Evolutionary conservation across 257 asterid species (phyloP).

Genomic region (Jacaranda copaia): DNA sequence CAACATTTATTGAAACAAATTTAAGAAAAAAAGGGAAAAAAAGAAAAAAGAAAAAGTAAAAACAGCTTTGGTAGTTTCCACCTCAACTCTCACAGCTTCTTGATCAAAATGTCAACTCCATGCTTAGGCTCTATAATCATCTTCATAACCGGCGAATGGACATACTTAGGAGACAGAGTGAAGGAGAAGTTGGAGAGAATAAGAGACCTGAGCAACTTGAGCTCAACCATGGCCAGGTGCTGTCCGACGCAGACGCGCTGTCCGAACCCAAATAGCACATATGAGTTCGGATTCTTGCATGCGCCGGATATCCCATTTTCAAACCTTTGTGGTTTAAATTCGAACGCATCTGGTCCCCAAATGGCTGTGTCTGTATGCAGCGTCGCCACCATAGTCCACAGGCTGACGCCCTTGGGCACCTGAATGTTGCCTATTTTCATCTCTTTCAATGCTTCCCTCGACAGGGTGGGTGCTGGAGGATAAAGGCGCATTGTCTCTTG

Average conservation of each 20-base stretch:
- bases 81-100: constrained; percentile 33
- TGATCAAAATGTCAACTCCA: constrained; percentile 45
- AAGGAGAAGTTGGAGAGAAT: constrained; percentile 49
- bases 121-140: constrained; percentile 45
- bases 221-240: constrained; percentile 58
- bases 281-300: constrained; percentile 53
- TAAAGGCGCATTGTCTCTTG: constrained; percentile 60
- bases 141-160: constrained; percentile 50
- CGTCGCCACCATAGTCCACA: constrained; percentile 50
- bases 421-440: constrained; percentile 40
- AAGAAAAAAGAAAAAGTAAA: too few relatives aligned
- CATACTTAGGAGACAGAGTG: constrained; percentile 49
- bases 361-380: constrained; percentile 49
- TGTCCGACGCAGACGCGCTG: constrained; percentile 57
- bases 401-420: constrained; percentile 52
- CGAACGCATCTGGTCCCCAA: constrained; percentile 58
- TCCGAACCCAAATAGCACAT: constrained; percentile 57
- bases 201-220: constrained; percentile 47
- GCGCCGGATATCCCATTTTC: constrained; percentile 55
- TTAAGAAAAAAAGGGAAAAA: too few relatives aligned
- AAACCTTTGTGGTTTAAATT: constrained; percentile 57
- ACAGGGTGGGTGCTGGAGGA: constrained; percentile 45
- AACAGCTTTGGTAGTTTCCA: background rate
- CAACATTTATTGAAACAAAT: too few relatives aligned
- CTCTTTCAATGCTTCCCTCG: constrained; percentile 53